Evolutionary conservation across 768 basidiomycete species (phyloP), one percentile per base, ranked within the genome.

Genomic region (Rhodosporidiobolus odoratus): DNA sequence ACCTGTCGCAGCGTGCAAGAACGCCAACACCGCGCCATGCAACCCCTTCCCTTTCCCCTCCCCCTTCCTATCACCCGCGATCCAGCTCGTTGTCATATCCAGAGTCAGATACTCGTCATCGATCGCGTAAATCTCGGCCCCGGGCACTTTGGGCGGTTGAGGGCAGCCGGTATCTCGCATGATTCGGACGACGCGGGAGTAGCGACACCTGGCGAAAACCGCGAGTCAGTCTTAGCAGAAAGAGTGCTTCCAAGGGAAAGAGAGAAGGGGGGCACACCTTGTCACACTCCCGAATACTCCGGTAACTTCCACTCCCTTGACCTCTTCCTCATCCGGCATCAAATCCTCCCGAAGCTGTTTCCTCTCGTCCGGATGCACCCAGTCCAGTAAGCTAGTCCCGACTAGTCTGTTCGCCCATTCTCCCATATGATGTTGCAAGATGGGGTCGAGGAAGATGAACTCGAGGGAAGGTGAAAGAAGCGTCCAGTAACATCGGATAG

Each of bases 281-380:
- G 77, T 76, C 25, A 77, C 74, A 47, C 74, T 76, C 13, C 77
- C 77, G 40, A 76, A 77, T 16, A 77, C 72, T 48, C 74, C 69
- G 1, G 48, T 56, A 7, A 58, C 57, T n/a, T 68, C 61, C 12
- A 73, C 57, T 47, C 76, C 75, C 0, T 58, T 66, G 15, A 65
- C 62, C 38, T 58, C 63, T 23, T 57, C 53, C 21, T 62, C 72
- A 4, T 53, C 35, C n/a, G 68, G 65, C 45, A 74, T 25, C 25
- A 74, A n/a, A 43, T 74, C 73, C 38, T 65, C 38, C 16, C 59
- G 54, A 25, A 74, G 35, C 47, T 53, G 58, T 0, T 58, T 57
- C 2, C 58, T 66, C 53, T 77, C 77, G 47, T 75, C 75, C 6
- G 77, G 77, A 58, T 77, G 77, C 25, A 76, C 76, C 59, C 66